These are phyloP conservation scores for Trichoderma pleuroti DNA, from an alignment of 2,329 filamentous ascomycete genomes.

Conservation along the genomic window DNA sequence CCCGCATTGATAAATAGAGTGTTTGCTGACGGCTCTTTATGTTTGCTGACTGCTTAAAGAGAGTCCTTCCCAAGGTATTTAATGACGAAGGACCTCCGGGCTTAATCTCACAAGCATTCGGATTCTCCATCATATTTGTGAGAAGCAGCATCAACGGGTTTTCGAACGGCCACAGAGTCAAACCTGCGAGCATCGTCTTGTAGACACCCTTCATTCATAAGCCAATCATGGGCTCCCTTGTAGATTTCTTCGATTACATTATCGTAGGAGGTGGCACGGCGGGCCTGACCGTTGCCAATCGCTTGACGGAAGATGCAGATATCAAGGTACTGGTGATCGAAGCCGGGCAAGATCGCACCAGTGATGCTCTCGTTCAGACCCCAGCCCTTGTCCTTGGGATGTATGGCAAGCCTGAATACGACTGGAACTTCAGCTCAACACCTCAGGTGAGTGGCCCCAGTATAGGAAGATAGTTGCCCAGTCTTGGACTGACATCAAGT, in stretches of 20 bases:
- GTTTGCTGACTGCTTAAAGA: too few relatives aligned
- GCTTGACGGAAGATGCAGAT: slow-evolving; percentile 26
- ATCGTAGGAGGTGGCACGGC: slow-evolving; percentile 29
- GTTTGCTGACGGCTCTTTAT: too few relatives aligned
- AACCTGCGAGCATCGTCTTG: background rate
- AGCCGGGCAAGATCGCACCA: slow-evolving; percentile 22
- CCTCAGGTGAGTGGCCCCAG: slow-evolving; percentile 21
- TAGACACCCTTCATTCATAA: background rate
- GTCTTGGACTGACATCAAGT: background rate
- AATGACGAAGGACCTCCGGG: background rate
- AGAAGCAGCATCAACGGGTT: background rate
- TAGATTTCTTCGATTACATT: slow-evolving; percentile 24
- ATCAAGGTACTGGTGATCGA: slow-evolving; percentile 29
- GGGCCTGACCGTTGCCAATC: slow-evolving; percentile 28
- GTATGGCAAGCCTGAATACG: slow-evolving; percentile 24
- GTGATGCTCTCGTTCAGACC: slow-evolving; percentile 20
- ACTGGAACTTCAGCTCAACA: slow-evolving; percentile 25
- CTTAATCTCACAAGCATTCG: background rate
- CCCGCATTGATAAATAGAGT: too few relatives aligned
- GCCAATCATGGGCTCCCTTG: background rate
- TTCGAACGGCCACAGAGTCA: background rate
- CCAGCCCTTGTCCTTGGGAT: slow-evolving; percentile 22
- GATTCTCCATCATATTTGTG: background rate
- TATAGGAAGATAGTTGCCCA: background rate
- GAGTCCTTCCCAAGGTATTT: background rate